Conservation (phyloP, 768 basidiomycete species). For the Psilocybe tampanensis region DNA sequence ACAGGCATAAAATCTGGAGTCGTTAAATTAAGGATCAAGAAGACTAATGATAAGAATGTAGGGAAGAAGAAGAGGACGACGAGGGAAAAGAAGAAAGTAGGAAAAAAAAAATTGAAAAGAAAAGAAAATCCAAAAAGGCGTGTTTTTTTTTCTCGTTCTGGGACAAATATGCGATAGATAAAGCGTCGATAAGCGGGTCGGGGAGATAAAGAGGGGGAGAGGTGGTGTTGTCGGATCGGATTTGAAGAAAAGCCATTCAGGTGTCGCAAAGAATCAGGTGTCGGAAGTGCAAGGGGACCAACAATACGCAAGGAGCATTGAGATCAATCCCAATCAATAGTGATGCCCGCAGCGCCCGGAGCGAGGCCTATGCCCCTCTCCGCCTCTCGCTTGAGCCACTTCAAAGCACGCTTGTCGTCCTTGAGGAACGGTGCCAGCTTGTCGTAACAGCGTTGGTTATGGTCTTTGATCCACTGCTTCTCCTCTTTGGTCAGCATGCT, state of each 20-base stretch:
- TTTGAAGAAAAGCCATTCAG: no score
- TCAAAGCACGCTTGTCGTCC: constrained; percentile 79
- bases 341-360: constrained; percentile 66
- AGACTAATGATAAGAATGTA: no score
- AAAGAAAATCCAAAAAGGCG: no score
- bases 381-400: constrained; percentile 79
- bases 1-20: no score
- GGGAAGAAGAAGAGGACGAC: no score
- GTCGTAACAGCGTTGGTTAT: constrained; percentile 75
- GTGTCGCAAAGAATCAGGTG: no score
- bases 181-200: background rate
- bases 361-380: constrained; percentile 78
- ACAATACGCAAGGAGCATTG: background rate
- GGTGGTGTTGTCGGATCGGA: no score
- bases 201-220: background rate
- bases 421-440: constrained; percentile 66
- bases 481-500: constrained; percentile 85
- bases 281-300: no score
- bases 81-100: no score
- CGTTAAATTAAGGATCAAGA: no score
- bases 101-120: no score
- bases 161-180: background rate
- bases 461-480: constrained; percentile 86
- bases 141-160: background rate
- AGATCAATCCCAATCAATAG: constrained; percentile 79